Evolutionary conservation across 2,329 filamentous ascomycete species (phyloP).

Genomic region (Colletotrichum camelliae): DNA sequence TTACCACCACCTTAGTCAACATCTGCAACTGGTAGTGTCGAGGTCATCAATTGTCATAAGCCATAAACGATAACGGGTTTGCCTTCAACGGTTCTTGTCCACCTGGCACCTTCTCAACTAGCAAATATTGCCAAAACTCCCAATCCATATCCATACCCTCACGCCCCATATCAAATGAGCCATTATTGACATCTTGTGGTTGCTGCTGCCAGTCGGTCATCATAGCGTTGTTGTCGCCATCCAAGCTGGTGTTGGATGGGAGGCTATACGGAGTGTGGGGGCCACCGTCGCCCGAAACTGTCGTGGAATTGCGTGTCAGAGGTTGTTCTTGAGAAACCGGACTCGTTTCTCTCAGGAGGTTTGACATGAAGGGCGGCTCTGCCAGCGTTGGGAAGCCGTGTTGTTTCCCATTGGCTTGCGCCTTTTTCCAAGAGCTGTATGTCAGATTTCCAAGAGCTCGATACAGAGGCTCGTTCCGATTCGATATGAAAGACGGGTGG

Average conservation of each 20-base stretch:
- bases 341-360: neutral
- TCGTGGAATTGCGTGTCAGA: neutral
- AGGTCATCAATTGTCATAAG: neutral
- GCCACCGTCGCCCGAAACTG: neutral
- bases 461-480: neutral
- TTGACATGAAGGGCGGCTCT: neutral
- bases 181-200: neutral
- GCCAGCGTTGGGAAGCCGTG: neutral
- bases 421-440: constrained; percentile 54
- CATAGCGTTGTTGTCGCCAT: neutral
- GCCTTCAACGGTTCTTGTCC: neutral
- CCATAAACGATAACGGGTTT: neutral
- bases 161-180: neutral
- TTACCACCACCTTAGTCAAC: neutral
- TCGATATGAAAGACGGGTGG: neutral
- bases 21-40: neutral
- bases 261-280: neutral
- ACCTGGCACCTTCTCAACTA: neutral
- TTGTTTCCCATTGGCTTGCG: neutral
- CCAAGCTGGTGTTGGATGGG: neutral
- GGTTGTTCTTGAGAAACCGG: neutral
- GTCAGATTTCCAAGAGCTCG: constrained; percentile 50
- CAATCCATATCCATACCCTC: neutral
- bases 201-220: neutral
- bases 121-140: neutral